These are phyloP conservation scores for Ceratobasidium sp. DNA, from an alignment of 1,284 basidiomycete species.

Conservation along the genomic window DNA sequence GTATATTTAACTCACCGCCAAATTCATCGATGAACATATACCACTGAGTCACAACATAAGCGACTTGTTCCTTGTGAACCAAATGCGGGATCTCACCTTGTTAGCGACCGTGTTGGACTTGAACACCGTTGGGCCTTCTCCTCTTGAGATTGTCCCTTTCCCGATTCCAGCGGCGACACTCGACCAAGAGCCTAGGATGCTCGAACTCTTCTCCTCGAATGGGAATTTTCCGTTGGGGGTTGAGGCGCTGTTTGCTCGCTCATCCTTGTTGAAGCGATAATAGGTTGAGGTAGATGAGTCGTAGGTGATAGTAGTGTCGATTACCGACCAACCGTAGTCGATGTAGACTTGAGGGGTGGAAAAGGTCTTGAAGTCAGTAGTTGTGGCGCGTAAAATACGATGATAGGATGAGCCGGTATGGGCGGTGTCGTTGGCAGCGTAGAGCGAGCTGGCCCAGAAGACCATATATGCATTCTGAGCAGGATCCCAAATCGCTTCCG, in stretches of 20 bases:
- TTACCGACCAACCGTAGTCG: slow-evolving; percentile 26
- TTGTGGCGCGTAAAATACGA: slow-evolving; percentile 30
- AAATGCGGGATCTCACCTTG: slow-evolving; percentile 1
- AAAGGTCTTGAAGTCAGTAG: slow-evolving; percentile 34
- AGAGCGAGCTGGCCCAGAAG: slow-evolving; percentile 38
- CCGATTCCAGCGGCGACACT: slow-evolving; percentile 13
- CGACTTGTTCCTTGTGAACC: not conserved
- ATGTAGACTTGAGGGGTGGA: slow-evolving; percentile 23
- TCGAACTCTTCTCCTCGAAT: slow-evolving; percentile 32
- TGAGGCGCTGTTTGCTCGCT: slow-evolving; percentile 32
- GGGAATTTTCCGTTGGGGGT: slow-evolving; percentile 34
- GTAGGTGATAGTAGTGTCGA: slow-evolving; percentile 31
- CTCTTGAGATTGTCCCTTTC: slow-evolving; percentile 29
- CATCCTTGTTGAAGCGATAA: slow-evolving; percentile 37
- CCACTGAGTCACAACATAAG: not conserved
- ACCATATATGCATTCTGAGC: slow-evolving; percentile 35
- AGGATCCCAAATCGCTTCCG: slow-evolving; percentile 37
- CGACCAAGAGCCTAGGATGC: slow-evolving; percentile 21
- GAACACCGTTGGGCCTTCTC: slow-evolving; percentile 37
- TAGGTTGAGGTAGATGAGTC: slow-evolving; percentile 26
- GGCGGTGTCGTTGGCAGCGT: slow-evolving; percentile 22
- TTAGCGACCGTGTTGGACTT: slow-evolving; percentile 35
- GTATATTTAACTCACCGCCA: not conserved
- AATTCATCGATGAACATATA: slow-evolving; percentile 37
- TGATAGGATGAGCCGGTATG: slow-evolving; percentile 37